phyloP scores from a whole-genome alignment of 2,329 filamentous ascomycete genomes.

The Zopfia rhizophila region DNA sequence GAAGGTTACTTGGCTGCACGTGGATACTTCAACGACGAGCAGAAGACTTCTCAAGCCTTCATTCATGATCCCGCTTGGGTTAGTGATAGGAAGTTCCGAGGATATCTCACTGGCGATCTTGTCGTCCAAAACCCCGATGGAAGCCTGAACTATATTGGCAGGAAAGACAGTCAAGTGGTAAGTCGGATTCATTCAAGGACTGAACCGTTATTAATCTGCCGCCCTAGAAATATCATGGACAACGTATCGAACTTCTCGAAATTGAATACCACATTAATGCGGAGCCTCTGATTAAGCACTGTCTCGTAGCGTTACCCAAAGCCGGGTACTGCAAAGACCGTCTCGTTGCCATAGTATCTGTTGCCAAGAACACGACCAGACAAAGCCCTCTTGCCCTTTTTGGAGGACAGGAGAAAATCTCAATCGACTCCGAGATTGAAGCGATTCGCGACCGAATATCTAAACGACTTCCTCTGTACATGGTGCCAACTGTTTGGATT shows the following conservation, averaged over 20 bases:
- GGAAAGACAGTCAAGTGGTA: conserved; percentile 41
- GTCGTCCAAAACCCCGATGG: conserved; percentile 34
- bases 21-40: conserved; percentile 34
- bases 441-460: conserved; percentile 9
- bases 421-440: conserved; percentile 13
- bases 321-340: conserved; percentile 21
- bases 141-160: conserved; percentile 31
- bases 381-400: conserved; percentile 15
- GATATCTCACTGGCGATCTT: conserved; percentile 38
- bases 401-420: conserved; percentile 10
- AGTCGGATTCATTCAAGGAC: conserved; percentile 5
- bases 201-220: not conserved
- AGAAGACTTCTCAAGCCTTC: conserved; percentile 35
- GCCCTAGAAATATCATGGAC: conserved; percentile 43
- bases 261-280: conserved; percentile 38
- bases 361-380: not conserved
- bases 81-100: conserved; percentile 17
- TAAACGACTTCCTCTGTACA: conserved; percentile 21
- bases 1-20: conserved; percentile 60
- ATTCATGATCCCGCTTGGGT: conserved; percentile 29
- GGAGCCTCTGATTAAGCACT: conserved; percentile 25
- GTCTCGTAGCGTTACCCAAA: conserved; percentile 23
- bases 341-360: conserved; percentile 25
- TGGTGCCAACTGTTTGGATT: conserved; percentile 26
- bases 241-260: conserved; percentile 38